Evolutionary conservation across 371 early-diverging fungal species (phyloP).

Genomic region (Enteropsectra breve): DNA sequence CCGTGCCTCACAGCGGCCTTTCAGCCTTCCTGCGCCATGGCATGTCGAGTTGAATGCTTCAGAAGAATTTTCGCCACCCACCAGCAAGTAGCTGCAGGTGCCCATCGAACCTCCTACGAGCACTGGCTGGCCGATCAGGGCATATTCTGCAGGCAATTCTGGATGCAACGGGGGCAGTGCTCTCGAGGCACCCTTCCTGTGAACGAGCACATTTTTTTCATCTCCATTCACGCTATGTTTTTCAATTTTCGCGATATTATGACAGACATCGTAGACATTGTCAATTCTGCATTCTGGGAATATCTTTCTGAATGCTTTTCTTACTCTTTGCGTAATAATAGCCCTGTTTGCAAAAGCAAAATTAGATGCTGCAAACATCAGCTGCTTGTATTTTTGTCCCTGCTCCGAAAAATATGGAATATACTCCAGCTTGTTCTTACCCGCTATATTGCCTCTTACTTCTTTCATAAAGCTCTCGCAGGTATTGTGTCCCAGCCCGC

Average conservation of each 20-base stretch:
- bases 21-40: constrained; percentile 60
- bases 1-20: constrained; percentile 40
- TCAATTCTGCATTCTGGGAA: constrained; percentile 26
- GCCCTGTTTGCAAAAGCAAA: constrained; percentile 60
- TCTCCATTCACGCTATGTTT: background rate
- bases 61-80: constrained; percentile 31
- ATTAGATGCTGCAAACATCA: constrained; percentile 54
- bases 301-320: constrained; percentile 32
- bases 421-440: constrained; percentile 1
- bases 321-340: constrained; percentile 43
- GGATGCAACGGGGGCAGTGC: constrained; percentile 21
- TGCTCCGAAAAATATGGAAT: constrained; percentile 18
- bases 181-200: constrained; percentile 58
- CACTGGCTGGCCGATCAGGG: constrained; percentile 36
- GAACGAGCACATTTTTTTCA: constrained; percentile 32
- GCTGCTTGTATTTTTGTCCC: constrained; percentile 43
- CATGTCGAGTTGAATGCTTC: constrained; percentile 40
- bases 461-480: constrained; percentile 37
- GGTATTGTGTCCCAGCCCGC: constrained; percentile 56
- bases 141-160: constrained; percentile 28
- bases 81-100: constrained; percentile 56
- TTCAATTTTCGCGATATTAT: constrained; percentile 55
- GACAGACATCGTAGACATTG: constrained; percentile 57
- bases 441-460: constrained; percentile 7
- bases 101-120: constrained; percentile 61